A percentile compares a stretch with the other conserved stretches of the same genome.
Evolutionary conservation across 2,329 filamentous ascomycete genomes (phyloP).

Genomic region (Ophiostoma pallidulum): DNA sequence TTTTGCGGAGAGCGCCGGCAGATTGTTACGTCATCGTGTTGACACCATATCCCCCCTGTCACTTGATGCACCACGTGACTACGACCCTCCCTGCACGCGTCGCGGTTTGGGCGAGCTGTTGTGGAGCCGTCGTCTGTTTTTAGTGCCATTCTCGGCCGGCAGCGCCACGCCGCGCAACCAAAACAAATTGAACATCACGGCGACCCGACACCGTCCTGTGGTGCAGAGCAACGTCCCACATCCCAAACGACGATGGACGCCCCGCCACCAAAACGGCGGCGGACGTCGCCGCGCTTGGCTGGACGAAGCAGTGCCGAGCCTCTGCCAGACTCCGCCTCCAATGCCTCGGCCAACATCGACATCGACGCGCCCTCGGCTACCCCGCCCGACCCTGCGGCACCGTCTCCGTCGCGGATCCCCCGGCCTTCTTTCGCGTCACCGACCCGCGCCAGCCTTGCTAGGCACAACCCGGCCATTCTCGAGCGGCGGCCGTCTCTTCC

Average conservation of each 20-base stretch:
- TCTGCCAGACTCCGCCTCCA: too few species aligned
- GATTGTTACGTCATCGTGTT: too few species aligned
- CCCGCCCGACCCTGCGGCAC: conserved; percentile 22
- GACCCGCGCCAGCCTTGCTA: conserved; percentile 53
- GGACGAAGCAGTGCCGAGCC: conserved; percentile 22
- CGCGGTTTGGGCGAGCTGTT: conserved; percentile 6
- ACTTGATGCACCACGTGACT: too few species aligned
- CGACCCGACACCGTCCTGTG: not conserved
- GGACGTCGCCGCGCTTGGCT: conserved; percentile 46
- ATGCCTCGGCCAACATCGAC: not conserved
- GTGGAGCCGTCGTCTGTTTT: not conserved
- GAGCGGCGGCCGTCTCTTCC: conserved; percentile 30
- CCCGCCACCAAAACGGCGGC: conserved; percentile 55
- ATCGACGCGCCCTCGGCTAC: conserved; percentile 25
- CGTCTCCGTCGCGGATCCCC: conserved; percentile 15
- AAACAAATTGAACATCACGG: not conserved
- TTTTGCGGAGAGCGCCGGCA: too few species aligned
- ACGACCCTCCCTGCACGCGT: too few species aligned
- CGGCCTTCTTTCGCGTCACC: conserved; percentile 58
- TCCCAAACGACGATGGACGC: conserved; percentile 25
- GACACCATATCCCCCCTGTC: too few species aligned
- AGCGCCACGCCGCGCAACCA: not conserved
- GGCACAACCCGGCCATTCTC: conserved; percentile 50
- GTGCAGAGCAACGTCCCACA: not conserved
- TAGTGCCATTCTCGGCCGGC: not conserved